Evolutionary conservation across 345 rosid species (phyloP).

Genomic region (Pelargonium nanum): DNA sequence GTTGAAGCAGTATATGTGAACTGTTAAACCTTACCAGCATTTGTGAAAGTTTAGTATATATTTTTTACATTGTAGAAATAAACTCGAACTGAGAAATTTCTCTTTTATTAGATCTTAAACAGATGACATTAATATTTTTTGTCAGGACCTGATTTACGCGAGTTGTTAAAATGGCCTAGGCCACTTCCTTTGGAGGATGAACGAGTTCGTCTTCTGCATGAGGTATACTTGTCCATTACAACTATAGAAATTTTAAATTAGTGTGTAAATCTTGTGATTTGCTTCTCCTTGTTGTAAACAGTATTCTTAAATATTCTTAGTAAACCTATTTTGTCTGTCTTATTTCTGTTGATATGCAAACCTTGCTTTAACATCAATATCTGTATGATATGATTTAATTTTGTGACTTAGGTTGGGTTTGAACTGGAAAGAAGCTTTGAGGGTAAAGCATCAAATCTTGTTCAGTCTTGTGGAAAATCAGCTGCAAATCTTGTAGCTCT

Average conservation of each 20-base stretch:
- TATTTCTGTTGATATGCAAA: no score
- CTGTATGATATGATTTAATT: background rate
- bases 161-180: conserved; percentile 67
- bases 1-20: no score
- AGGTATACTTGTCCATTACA: conserved; percentile 28
- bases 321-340: no score
- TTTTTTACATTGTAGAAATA: background rate
- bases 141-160: conserved; percentile 51
- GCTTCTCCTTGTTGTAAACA: background rate
- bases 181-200: conserved; percentile 83
- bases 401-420: conserved; percentile 45
- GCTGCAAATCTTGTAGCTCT: conserved; percentile 68
- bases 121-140: conserved; percentile 10
- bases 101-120: background rate
- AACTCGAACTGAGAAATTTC: background rate
- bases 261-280: background rate
- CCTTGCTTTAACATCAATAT: no score
- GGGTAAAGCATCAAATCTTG: conserved; percentile 61
- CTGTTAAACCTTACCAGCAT: no score
- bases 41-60: no score
- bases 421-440: conserved; percentile 59
- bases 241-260: background rate
- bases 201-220: conserved; percentile 56
- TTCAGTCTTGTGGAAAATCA: conserved; percentile 58
- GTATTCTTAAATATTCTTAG: background rate